These are phyloP conservation scores for Penicillium olsonii DNA, from an alignment of 2,329 filamentous ascomycete genomes.

Conservation along the genomic window DNA sequence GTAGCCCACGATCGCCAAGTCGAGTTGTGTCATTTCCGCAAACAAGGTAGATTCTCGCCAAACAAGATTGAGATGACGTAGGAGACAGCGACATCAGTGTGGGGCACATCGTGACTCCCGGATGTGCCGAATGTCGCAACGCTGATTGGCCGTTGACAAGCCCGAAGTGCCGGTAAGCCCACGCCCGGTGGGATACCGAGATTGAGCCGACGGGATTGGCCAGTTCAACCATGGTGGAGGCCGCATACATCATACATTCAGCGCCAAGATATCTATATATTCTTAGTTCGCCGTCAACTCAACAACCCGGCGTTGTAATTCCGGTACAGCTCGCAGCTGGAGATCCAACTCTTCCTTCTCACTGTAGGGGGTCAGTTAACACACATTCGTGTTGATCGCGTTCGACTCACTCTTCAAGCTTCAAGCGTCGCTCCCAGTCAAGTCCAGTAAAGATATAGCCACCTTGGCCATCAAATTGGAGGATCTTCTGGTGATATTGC, in stretches of 20 bases:
- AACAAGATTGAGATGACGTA: constrained; percentile 8
- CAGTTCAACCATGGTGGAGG: constrained; percentile 9
- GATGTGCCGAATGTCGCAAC: background rate
- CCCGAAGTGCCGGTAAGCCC: background rate
- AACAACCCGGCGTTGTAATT: constrained; percentile 79
- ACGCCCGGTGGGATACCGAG: constrained; percentile 3
- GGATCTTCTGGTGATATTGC: constrained; percentile 92
- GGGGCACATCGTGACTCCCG: constrained; percentile 7
- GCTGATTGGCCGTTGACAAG: constrained; percentile 2
- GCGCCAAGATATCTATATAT: constrained; percentile 3
- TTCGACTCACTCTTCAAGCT: constrained; percentile 73
- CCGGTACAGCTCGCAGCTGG: constrained; percentile 79
- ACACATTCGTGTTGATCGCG: background rate
- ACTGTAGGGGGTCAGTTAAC: constrained; percentile 37
- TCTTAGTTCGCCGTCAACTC: constrained; percentile 62
- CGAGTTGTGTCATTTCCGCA: background rate
- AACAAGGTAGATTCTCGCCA: constrained; percentile 1
- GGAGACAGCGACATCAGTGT: constrained; percentile 9
- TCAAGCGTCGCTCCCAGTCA: constrained; percentile 81
- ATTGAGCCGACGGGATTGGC: background rate
- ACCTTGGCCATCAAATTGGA: constrained; percentile 96
- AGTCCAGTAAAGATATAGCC: constrained; percentile 85
- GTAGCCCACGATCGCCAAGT: background rate
- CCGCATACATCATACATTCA: constrained; percentile 8
- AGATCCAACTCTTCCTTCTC: constrained; percentile 94